Conservation (phyloP, 225 moss, liverwort and hornwort genomes). For the Bryoerythrophyllum caledonicum region DNA sequence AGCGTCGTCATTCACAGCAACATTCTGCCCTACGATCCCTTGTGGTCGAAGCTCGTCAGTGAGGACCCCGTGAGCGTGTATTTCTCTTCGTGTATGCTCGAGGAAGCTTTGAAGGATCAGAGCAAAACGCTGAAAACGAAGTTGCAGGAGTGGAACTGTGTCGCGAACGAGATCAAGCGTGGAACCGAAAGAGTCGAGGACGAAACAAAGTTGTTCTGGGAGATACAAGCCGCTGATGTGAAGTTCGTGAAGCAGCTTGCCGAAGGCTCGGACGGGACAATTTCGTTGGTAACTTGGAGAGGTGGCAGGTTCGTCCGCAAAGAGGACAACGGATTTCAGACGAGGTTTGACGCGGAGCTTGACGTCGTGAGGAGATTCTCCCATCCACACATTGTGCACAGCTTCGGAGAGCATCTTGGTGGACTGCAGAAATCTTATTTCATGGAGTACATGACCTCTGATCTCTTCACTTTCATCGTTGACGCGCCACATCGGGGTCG, state of each 20-base stretch:
- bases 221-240: slow-evolving; percentile 17
- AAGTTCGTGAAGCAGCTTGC: not conserved
- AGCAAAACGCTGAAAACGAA: slow-evolving; percentile 4
- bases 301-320: slow-evolving; percentile 31
- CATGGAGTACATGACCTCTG: slow-evolving; percentile 32
- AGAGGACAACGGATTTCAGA: not conserved
- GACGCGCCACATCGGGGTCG: not conserved
- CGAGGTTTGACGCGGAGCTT: slow-evolving; percentile 1
- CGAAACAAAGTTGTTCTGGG: not conserved
- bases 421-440: slow-evolving; percentile 13
- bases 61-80: not conserved
- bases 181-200: not conserved
- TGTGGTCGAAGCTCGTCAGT: slow-evolving; percentile 3
- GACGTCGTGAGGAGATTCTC: slow-evolving; percentile 19
- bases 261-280: not conserved
- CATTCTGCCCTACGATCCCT: slow-evolving; percentile 29
- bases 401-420: slow-evolving; percentile 22
- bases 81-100: slow-evolving; percentile 9
- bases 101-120: slow-evolving; percentile 19
- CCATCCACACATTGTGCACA: slow-evolving; percentile 32
- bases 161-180: too few species aligned
- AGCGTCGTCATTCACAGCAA: slow-evolving; percentile 26
- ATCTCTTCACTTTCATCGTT: slow-evolving; percentile 17
- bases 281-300: slow-evolving; percentile 24
- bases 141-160: not conserved